Evolutionary conservation across 1,284 basidiomycete species (phyloP), one percentile per base, ranked within the genome.

Genomic region (Phylloporus sp.): DNA sequence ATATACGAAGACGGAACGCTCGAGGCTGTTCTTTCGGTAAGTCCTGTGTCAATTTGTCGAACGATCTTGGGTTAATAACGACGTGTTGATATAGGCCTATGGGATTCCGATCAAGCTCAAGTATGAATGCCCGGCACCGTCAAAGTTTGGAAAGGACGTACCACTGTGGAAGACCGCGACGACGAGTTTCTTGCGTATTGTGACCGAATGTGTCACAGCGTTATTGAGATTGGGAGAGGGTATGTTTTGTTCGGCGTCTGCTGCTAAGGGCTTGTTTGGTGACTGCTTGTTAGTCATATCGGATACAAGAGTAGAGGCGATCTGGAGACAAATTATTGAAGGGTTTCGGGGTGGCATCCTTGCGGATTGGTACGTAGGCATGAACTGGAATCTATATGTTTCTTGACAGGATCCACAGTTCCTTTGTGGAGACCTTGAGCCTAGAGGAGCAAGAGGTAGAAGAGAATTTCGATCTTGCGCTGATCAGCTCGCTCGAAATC

Each of bases 111-210:
- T 98, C 78, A 96, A 96, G 78, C 83, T 99, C 70, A 97, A 97
- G 80, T 98, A 98, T 73, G 95, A 96, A 58, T 98, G 97, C 77
- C 96, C 97, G 0, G 83, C 92, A 0, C 86, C 96, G 1, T 95
- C 91, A 56, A 95, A 92, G 77, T 94, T 90, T 75, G 94, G 94
- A 2, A 90, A 93, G 64, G 95, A 95, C 76, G 81, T 79, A n/a
- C 94, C 95, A 0, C 81, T 98, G 12, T 98, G 96, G 96, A 96
- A 95, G 80, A 96, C 94, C 0, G 95, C 95, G 4, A 92, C 93
- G 15, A 88, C 84, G 7, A 88, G 85, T 73, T 93, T 94, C 78
- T 80, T 94, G 71, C 83, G 82, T 20, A 85, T 93, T 62, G 89
- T 93, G 60, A 91, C 88, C 68, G 91, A 91, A 69, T 88, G 87